phyloP scores from a whole-genome alignment of 805 yeast genomes.

The Yamadazyma insecticola region DNA sequence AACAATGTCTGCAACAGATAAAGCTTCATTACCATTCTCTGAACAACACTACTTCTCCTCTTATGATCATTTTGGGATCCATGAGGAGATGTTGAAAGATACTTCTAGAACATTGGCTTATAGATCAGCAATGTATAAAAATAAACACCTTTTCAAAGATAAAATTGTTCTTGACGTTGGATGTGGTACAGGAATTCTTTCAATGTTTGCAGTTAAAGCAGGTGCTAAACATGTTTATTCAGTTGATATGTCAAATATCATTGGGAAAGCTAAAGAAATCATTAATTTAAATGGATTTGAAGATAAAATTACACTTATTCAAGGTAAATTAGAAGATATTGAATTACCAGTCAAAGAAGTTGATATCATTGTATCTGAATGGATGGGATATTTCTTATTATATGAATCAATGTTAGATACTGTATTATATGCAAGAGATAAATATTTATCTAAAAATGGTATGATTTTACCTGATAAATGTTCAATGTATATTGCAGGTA shows the following conservation, averaged over 20 bases:
- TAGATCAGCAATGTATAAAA: conserved; percentile 87
- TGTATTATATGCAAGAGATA: conserved; percentile 90
- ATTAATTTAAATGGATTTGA: conserved; percentile 77
- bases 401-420: conserved; percentile 98
- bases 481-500: conserved; percentile 81
- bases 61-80: conserved; percentile 95
- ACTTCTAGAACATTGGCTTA: conserved; percentile 87
- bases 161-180: conserved; percentile 96
- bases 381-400: conserved; percentile 98
- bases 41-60: conserved; percentile 96
- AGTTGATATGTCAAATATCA: conserved; percentile 95
- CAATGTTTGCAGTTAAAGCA: conserved; percentile 98
- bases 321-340: conserved; percentile 94
- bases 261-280: conserved; percentile 91
- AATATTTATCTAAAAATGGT: conserved; percentile 77
- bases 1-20: conserved; percentile 61
- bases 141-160: conserved; percentile 83
- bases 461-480: conserved; percentile 94
- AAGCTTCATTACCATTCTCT: conserved; percentile 53
- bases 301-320: conserved; percentile 80
- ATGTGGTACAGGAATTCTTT: conserved; percentile 96
- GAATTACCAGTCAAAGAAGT: conserved; percentile 80
- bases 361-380: conserved; percentile 92
- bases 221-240: conserved; percentile 98
- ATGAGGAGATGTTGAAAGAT: conserved; percentile 98